Base-by-base conservation (phyloP, 2,329 filamentous ascomycete genomes). In the Monilinia vaccinii-corymbosi region DNA sequence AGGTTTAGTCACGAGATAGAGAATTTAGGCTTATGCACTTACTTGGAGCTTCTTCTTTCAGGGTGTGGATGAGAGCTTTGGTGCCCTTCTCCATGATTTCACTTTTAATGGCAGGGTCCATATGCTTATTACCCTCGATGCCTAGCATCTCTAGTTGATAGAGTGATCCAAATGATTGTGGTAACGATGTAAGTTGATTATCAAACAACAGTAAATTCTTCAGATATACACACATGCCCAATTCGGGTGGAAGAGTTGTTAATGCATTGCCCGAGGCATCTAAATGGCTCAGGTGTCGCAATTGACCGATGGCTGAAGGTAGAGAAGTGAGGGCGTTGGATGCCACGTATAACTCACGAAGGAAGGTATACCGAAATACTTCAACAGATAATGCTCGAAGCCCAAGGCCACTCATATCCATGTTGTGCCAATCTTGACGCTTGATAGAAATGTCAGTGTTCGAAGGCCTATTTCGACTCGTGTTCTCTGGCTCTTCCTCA, bases 331-430 rank as follows among this genome's bases (percentile, higher is more conserved):
- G 81, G 72, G 91, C 92, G 79, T 99, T 99, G 66, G 91, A 93
- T 68, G 91, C 91, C 64, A 99, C 84, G 73, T 96, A 97, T 34
- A 99, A 82, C 74, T 95, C 93, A 66, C 89, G 89, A 60, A 99
- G 78, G 73, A 99, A 97, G 48, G 81, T 81, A 75, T 97, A 99
- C 66, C 82, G 80, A 76, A 97, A 97, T 36, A 99, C 79, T 48
- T 88, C 83, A 10, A 83, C 77, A 1, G 91, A 86, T 36, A 99
- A 79, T 61, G 91, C 89, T 66, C 91, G 87, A 52, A 99, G 78
- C 23, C 93, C 93, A 76, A 97, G 94, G n/a, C 94, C 94, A 68
- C 92, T 94, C 72, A 97, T 87, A 74, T 99, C 94, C 68, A 99
- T 79, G 65, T 92, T 91, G 73, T 90, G 84, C 94, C 94, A 97